Percentiles rank a stretch among this genome's conserved stretches.
Evolutionary conservation across 768 basidiomycete genomes (phyloP).

Genomic region (Boletus bicolor): DNA sequence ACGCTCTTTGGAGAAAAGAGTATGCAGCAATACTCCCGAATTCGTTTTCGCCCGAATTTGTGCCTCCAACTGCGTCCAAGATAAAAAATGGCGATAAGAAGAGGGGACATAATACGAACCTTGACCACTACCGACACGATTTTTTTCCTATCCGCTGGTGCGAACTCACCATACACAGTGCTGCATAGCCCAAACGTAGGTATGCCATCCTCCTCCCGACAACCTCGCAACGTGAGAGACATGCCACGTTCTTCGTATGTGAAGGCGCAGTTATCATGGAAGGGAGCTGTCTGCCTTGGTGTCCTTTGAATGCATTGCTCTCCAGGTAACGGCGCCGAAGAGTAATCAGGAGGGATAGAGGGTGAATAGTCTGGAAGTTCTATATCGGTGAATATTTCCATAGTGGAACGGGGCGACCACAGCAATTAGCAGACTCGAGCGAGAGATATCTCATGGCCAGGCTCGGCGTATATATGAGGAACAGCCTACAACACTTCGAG

Average conservation of each 20-base stretch:
- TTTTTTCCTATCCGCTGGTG: slow-evolving; percentile 23
- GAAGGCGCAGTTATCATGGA: slow-evolving; percentile 25
- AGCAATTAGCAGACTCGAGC: neutral
- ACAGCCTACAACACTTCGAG: slow-evolving; percentile 7
- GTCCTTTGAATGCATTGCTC: slow-evolving; percentile 55
- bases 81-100: neutral
- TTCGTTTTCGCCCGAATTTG: slow-evolving; percentile 18
- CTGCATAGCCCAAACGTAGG: slow-evolving; percentile 32
- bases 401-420: slow-evolving; percentile 1
- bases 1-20: slow-evolving; percentile 25
- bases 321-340: slow-evolving; percentile 47
- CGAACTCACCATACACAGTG: slow-evolving; percentile 29
- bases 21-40: slow-evolving; percentile 4
- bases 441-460: neutral
- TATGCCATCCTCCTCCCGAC: slow-evolving; percentile 30
- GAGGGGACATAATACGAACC: slow-evolving; percentile 16
- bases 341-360: slow-evolving; percentile 56
- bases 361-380: slow-evolving; percentile 52
- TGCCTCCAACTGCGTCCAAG: slow-evolving; percentile 22
- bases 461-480: slow-evolving; percentile 21
- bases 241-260: slow-evolving; percentile 31
- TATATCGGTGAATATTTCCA: slow-evolving; percentile 13
- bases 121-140: slow-evolving; percentile 26
- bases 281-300: slow-evolving; percentile 18
- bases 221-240: slow-evolving; percentile 29